Conservation (phyloP, 2,329 filamentous ascomycete species). For the Pseudogymnoascus sp. region DNA sequence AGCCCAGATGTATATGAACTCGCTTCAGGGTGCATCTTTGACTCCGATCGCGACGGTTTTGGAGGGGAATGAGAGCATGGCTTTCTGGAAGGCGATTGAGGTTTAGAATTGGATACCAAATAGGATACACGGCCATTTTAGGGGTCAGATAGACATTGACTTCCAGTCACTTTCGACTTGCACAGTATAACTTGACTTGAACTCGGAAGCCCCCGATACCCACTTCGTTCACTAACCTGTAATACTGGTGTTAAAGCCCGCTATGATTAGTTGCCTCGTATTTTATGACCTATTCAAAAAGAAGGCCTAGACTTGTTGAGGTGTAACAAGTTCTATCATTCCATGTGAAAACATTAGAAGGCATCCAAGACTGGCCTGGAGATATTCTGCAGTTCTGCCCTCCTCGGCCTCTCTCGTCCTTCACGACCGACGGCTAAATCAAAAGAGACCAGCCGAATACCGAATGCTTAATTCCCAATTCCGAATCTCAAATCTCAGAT, state of each 20-base stretch:
- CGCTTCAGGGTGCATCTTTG: slow-evolving; percentile 35
- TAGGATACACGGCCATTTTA: background rate
- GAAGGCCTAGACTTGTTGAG: background rate
- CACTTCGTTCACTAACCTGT: background rate
- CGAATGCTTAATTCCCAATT: background rate
- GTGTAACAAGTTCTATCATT: background rate
- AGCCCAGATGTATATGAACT: slow-evolving; percentile 48
- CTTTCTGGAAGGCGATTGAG: slow-evolving; percentile 41
- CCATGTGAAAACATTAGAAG: background rate
- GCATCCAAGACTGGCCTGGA: background rate
- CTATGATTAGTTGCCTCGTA: background rate
- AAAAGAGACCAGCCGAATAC: background rate
- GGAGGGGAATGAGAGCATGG: slow-evolving; percentile 47
- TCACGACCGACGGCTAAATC: background rate
- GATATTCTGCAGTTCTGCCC: background rate
- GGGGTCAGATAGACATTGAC: background rate
- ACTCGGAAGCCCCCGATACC: background rate
- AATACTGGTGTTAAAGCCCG: background rate
- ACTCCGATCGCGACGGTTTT: slow-evolving; percentile 50
- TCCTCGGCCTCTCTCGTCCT: background rate
- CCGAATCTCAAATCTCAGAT: background rate
- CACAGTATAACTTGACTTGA: background rate
- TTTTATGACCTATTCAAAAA: background rate
- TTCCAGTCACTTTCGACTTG: background rate
- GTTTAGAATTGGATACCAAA: slow-evolving; percentile 13